Percentiles rank a stretch among this genome's conserved stretches.
Conservation (phyloP, 2,329 filamentous ascomycete genomes). For the Aspergillus candidus region DNA sequence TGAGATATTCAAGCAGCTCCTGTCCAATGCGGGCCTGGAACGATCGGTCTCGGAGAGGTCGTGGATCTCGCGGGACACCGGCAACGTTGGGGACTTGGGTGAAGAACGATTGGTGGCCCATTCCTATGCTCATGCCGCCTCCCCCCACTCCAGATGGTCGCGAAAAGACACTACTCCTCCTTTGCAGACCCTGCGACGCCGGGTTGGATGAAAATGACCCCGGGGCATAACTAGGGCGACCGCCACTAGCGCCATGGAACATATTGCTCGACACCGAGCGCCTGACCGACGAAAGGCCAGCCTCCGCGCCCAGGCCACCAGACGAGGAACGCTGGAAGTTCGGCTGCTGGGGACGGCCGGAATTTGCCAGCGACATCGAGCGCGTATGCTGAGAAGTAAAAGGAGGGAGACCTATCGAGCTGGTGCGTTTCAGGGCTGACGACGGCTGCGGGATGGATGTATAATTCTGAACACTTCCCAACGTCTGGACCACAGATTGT, state of each 20-base stretch:
- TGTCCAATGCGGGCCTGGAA: slow-evolving; percentile 80
- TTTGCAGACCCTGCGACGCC: slow-evolving; percentile 51
- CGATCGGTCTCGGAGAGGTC: slow-evolving; percentile 72
- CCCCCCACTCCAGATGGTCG: slow-evolving; percentile 60
- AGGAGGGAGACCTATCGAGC: slow-evolving; percentile 62
- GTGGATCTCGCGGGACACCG: slow-evolving; percentile 77
- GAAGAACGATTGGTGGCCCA: slow-evolving; percentile 87
- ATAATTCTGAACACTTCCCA: slow-evolving; percentile 77
- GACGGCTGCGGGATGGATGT: slow-evolving; percentile 82
- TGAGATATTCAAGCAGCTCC: slow-evolving; percentile 85
- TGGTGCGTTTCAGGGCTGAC: slow-evolving; percentile 90
- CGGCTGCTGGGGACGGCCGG: slow-evolving; percentile 76
- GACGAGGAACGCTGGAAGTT: slow-evolving; percentile 76
- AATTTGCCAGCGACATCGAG: slow-evolving; percentile 82
- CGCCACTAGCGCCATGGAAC: slow-evolving; percentile 51
- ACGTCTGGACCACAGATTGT: slow-evolving; percentile 50
- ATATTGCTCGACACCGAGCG: slow-evolving; percentile 69
- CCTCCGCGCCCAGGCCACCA: slow-evolving; percentile 69
- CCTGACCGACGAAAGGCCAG: slow-evolving; percentile 75
- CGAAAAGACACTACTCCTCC: slow-evolving; percentile 77
- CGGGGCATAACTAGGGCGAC: slow-evolving; percentile 68
- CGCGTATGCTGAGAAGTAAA: slow-evolving; percentile 69
- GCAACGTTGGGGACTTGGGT: slow-evolving; percentile 76
- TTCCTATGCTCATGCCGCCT: slow-evolving; percentile 31
- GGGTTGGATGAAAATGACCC: slow-evolving; percentile 48